Conservation (phyloP, 2,329 filamentous ascomycete species). For the Trichophyton verrucosum region DNA sequence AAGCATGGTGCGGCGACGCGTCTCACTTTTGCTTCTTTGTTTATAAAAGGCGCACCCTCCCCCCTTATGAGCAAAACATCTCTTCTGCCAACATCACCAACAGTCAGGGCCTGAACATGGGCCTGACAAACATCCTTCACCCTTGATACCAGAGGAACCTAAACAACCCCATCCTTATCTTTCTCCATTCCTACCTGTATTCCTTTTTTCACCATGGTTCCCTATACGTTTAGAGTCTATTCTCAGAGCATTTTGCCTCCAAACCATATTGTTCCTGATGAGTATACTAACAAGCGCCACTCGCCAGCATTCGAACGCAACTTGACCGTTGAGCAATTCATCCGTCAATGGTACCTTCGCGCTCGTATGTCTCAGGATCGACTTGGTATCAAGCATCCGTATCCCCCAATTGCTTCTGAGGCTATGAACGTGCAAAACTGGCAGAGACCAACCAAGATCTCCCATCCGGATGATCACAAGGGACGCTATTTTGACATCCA, state of each 20-base stretch:
- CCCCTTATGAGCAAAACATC: background rate
- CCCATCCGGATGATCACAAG: conserved; percentile 21
- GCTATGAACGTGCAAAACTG: conserved; percentile 25
- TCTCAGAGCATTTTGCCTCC: conserved; percentile 10
- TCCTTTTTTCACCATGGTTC: conserved; percentile 7
- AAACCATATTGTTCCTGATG: conserved; percentile 9
- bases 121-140: background rate
- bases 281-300: conserved; percentile 12
- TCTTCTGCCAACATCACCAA: background rate
- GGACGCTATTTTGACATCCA: conserved; percentile 28
- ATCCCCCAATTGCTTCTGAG: conserved; percentile 18
- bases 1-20: background rate
- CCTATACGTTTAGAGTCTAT: conserved; percentile 6
- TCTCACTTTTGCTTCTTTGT: background rate
- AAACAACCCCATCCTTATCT: conserved; percentile 6
- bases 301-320: conserved; percentile 29
- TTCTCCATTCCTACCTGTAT: conserved; percentile 8
- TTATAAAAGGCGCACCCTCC: background rate
- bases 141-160: conserved; percentile 9
- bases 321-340: conserved; percentile 32
- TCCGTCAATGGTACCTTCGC: conserved; percentile 29
- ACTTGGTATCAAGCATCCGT: conserved; percentile 1
- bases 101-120: background rate
- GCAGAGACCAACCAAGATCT: conserved; percentile 22
- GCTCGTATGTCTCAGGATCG: conserved; percentile 15